Evolutionary conservation across 2,329 filamentous ascomycete species (phyloP).

Genomic region (Bretziella fagacearum): DNA sequence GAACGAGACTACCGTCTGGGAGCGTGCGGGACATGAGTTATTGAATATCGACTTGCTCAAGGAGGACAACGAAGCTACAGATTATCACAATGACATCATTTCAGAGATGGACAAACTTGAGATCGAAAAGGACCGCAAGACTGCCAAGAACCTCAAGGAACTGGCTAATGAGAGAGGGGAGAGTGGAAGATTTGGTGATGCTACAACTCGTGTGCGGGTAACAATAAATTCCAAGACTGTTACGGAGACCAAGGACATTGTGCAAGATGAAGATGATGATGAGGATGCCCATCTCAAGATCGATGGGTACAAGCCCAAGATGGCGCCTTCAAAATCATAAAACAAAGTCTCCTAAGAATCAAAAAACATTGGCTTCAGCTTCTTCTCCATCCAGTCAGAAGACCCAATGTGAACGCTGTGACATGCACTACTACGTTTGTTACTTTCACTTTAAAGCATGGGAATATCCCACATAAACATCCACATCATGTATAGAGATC

Average conservation of each 20-base stretch:
- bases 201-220: constrained; percentile 13
- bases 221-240: constrained; percentile 17
- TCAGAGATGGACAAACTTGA: constrained; percentile 27
- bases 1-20: constrained; percentile 70
- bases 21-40: constrained; percentile 44
- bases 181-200: constrained; percentile 15
- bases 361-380: too few species aligned
- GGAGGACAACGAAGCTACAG: constrained; percentile 39
- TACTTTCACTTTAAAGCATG: not conserved
- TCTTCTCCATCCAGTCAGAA: too few species aligned
- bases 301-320: constrained; percentile 12
- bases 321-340: not conserved
- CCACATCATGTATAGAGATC: not conserved
- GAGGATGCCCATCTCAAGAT: constrained; percentile 10
- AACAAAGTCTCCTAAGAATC: too few species aligned
- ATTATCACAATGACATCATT: constrained; percentile 25
- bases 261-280: constrained; percentile 4
- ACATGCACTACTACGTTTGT: not conserved
- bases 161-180: constrained; percentile 35
- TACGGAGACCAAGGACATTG: not conserved
- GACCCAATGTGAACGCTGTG: too few species aligned
- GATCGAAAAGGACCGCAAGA: constrained; percentile 28
- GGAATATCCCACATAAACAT: not conserved
- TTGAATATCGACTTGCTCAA: constrained; percentile 47
- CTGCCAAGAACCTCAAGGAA: constrained; percentile 25